phyloP scores from a whole-genome alignment of 495 filamentous ascomycete species.

The Bacidia rubella region DNA sequence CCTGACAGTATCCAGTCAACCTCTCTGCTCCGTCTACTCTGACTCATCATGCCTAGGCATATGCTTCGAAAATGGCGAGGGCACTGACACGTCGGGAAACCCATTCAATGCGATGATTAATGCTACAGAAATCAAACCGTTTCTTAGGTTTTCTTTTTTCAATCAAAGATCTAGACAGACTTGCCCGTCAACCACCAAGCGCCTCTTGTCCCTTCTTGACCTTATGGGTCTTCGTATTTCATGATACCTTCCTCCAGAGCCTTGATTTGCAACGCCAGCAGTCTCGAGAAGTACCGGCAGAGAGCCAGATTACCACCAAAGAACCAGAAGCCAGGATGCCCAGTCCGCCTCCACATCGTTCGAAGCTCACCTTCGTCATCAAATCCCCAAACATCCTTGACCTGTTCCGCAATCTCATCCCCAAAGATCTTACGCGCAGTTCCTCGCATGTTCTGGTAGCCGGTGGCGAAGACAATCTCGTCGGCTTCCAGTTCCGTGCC shows the following conservation, averaged over 20 bases:
- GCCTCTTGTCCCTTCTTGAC: neutral
- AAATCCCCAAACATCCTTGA: constrained; percentile 64
- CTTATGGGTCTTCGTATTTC: constrained; percentile 18
- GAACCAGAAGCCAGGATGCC: constrained; percentile 71
- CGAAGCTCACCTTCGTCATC: constrained; percentile 64
- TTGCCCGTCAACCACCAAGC: neutral
- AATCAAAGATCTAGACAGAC: too few species aligned
- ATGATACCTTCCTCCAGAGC: constrained; percentile 40
- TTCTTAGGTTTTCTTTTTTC: too few species aligned
- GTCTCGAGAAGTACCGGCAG: constrained; percentile 55
- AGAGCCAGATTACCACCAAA: constrained; percentile 71
- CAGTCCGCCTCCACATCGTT: constrained; percentile 56
- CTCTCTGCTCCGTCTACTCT: too few species aligned
- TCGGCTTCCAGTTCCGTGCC: constrained; percentile 58
- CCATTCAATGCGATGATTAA: too few species aligned
- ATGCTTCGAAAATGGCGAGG: too few species aligned
- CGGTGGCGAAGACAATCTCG: constrained; percentile 72
- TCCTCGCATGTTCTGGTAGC: constrained; percentile 53
- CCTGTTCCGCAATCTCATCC: constrained; percentile 49
- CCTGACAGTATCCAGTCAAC: too few species aligned
- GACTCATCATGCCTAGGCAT: too few species aligned
- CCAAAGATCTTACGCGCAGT: constrained; percentile 52
- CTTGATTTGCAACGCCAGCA: constrained; percentile 68
- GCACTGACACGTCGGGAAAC: too few species aligned
- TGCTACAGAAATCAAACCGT: too few species aligned